These are phyloP conservation scores for Hyphopichia buzzinii DNA, from an alignment of 1,139 yeast genomes.

Conservation along the genomic window DNA sequence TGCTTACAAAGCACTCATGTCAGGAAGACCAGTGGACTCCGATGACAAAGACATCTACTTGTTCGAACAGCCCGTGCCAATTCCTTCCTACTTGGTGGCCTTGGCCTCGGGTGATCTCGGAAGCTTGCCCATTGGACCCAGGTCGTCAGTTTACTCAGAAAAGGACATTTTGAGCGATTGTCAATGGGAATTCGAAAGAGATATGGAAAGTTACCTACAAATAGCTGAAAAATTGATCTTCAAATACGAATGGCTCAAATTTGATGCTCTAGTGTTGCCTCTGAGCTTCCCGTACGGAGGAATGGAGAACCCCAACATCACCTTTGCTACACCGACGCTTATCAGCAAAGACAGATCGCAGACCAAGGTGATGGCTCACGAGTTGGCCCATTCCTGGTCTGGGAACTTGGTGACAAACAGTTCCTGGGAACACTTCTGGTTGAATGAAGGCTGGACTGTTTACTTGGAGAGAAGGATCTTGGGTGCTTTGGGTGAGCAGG, in stretches of 20 bases:
- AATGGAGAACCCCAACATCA: conserved; percentile 91
- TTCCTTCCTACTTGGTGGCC: conserved; percentile 81
- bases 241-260: conserved; percentile 81
- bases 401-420: conserved; percentile 88
- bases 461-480: conserved; percentile 82
- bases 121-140: conserved; percentile 74
- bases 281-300: conserved; percentile 92
- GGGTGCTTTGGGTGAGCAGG: conserved; percentile 46
- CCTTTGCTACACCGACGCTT: conserved; percentile 88
- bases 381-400: conserved; percentile 89
- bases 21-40: conserved; percentile 50
- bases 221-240: conserved; percentile 82
- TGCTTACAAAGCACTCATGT: conserved; percentile 64
- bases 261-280: conserved; percentile 79
- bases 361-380: conserved; percentile 88
- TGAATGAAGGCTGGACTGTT: conserved; percentile 96
- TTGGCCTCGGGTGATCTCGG: conserved; percentile 81
- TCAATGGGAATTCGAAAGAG: conserved; percentile 76
- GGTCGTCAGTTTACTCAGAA: conserved; percentile 80
- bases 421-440: conserved; percentile 93
- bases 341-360: conserved; percentile 84
- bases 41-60: conserved; percentile 25
- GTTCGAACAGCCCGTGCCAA: conserved; percentile 76
- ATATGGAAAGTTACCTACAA: conserved; percentile 71
- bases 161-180: conserved; percentile 67